Evolutionary conservation across 2,329 filamentous ascomycete species (phyloP).

Genomic region (Aureobasidium sp.): DNA sequence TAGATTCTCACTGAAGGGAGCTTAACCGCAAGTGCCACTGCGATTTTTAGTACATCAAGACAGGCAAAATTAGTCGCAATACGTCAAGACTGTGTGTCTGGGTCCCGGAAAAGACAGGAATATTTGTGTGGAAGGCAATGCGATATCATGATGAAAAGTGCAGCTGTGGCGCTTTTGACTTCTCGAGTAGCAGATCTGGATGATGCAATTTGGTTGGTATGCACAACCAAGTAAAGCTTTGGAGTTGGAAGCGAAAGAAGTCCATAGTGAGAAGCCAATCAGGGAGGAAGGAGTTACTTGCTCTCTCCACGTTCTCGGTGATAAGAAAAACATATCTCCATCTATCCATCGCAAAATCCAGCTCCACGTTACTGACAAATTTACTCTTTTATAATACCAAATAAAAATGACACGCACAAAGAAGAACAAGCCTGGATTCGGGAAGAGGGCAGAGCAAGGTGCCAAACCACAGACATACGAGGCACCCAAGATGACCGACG

Average conservation of each 20-base stretch:
- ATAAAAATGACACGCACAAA: slow-evolving; percentile 4
- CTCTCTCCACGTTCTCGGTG: neutral
- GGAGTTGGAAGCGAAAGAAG: neutral
- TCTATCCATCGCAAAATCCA: neutral
- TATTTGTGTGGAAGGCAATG: neutral
- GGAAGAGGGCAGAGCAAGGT: neutral
- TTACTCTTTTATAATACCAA: neutral
- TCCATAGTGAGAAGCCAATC: neutral
- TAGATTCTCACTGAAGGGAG: neutral
- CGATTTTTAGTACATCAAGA: neutral
- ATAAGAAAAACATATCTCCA: neutral
- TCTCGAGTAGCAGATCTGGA: neutral
- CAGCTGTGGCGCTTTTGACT: neutral
- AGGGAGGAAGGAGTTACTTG: neutral
- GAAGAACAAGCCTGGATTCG: neutral
- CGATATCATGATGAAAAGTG: neutral
- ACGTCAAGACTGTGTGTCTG: neutral
- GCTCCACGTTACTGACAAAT: neutral
- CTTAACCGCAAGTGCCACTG: neutral
- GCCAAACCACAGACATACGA: neutral
- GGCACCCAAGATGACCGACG: neutral
- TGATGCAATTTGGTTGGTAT: neutral
- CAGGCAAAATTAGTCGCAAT: neutral
- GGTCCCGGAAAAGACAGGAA: neutral
- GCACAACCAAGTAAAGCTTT: neutral